Conservation (phyloP, 2,329 filamentous ascomycete genomes). For the Penicillium nordicum region DNA sequence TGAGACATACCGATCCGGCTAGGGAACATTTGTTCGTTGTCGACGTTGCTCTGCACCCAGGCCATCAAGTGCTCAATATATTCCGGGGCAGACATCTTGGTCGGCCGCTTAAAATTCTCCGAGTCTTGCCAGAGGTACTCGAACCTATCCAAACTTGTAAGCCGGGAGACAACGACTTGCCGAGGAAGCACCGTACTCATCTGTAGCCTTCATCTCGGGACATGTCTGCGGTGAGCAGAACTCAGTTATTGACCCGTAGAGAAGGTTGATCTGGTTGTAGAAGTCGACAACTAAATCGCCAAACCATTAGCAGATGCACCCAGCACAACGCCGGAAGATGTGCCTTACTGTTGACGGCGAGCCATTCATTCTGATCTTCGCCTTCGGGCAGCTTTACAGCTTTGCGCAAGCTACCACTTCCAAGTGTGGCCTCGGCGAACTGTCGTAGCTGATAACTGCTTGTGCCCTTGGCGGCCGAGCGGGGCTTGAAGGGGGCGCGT, state of each 20-base stretch:
- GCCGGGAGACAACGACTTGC: neutral
- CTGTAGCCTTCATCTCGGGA: constrained; percentile 99
- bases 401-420: constrained; percentile 90
- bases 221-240: constrained; percentile 97
- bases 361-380: constrained; percentile 96
- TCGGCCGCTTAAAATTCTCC: constrained; percentile 89
- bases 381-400: constrained; percentile 96
- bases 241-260: constrained; percentile 98
- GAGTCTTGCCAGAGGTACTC: constrained; percentile 99
- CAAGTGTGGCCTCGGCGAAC: constrained; percentile 95
- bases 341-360: constrained; percentile 85
- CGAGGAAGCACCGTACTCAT: constrained; percentile 64
- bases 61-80: constrained; percentile 98
- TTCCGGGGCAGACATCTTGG: constrained; percentile 94
- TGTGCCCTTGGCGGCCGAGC: constrained; percentile 78
- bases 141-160: constrained; percentile 57
- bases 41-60: constrained; percentile 93
- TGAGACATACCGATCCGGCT: constrained; percentile 69
- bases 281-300: constrained; percentile 84
- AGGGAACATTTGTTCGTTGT: constrained; percentile 94
- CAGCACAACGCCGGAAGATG: neutral
- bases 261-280: constrained; percentile 99
- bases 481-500: constrained; percentile 86
- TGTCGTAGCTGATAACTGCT: constrained; percentile 92
- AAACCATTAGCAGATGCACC: constrained; percentile 22